Percentiles rank a stretch among this genome's conserved stretches.
Conservation (phyloP, 192 early-diverging fungal species). For the Helicostylum pulchrum region DNA sequence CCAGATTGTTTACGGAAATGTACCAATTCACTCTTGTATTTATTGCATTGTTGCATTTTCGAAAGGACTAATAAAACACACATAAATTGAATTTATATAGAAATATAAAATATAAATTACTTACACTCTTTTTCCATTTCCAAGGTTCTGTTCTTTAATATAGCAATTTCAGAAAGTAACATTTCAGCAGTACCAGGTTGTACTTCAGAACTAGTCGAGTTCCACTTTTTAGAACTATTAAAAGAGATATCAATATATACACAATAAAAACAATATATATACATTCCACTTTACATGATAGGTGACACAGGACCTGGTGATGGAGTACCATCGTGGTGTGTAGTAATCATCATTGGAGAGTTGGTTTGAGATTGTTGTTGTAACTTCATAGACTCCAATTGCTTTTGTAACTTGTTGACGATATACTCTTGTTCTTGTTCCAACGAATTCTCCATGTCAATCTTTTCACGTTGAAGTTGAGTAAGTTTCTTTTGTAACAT, state of each 20-base stretch:
- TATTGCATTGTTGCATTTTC: conserved; percentile 27
- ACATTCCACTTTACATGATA: background rate
- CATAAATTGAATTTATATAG: background rate
- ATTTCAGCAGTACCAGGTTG: conserved; percentile 25
- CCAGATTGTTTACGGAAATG: conserved; percentile 26
- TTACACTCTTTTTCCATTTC: conserved; percentile 44
- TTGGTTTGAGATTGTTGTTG: conserved; percentile 27
- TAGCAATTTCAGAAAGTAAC: conserved; percentile 25
- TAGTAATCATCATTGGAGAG: conserved; percentile 10
- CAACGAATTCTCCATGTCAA: conserved; percentile 84
- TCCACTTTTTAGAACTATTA: conserved; percentile 31
- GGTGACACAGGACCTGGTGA: conserved; percentile 17
- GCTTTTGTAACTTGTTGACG: conserved; percentile 85
- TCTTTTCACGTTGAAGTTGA: conserved; percentile 83
- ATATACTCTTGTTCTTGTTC: conserved; percentile 93
- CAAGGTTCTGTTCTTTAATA: conserved; percentile 21
- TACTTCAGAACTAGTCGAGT: conserved; percentile 11
- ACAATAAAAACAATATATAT: background rate
- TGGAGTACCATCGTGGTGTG: conserved; percentile 7
- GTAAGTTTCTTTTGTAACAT: conserved; percentile 71
- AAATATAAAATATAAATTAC: conserved; percentile 1
- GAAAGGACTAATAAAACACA: conserved; percentile 2
- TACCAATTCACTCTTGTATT: conserved; percentile 26
- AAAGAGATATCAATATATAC: background rate
- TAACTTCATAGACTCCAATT: conserved; percentile 56